These are phyloP conservation scores for Penicillium verrucosum DNA, from an alignment of 2,329 filamentous ascomycete genomes.

Conservation along the genomic window DNA sequence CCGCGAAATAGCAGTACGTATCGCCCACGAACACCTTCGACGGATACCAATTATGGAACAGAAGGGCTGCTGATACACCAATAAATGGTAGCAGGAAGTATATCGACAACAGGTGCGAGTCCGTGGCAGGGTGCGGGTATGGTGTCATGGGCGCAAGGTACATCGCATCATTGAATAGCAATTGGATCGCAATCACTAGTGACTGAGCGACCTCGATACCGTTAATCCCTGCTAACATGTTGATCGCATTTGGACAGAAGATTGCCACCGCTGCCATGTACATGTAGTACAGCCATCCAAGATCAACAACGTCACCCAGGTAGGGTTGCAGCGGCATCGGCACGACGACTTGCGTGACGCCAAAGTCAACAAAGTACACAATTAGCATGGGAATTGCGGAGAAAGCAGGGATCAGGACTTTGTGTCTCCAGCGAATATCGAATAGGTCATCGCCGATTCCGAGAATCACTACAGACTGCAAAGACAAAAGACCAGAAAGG, in stretches of 20 bases:
- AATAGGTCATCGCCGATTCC: conserved; percentile 95
- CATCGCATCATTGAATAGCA: conserved; percentile 81
- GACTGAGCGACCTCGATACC: conserved; percentile 96
- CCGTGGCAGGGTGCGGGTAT: conserved; percentile 88
- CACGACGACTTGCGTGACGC: conserved; percentile 91
- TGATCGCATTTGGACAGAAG: conserved; percentile 98
- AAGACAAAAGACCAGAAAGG: conserved; percentile 85
- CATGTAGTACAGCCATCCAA: conserved; percentile 80
- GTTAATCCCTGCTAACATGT: conserved; percentile 99
- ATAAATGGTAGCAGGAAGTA: conserved; percentile 94
- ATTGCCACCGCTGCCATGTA: conserved; percentile 98
- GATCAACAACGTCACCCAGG: conserved; percentile 78
- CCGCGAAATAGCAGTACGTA: conserved; percentile 99
- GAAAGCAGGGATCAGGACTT: conserved; percentile 95
- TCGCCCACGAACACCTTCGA: conserved; percentile 94
- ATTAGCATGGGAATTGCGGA: conserved; percentile 90
- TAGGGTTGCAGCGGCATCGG: conserved; percentile 81
- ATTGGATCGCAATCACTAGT: conserved; percentile 78
- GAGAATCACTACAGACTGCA: conserved; percentile 85
- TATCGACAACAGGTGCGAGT: conserved; percentile 92
- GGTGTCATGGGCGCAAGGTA: conserved; percentile 73
- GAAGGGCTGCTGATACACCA: conserved; percentile 81
- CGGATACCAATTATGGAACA: conserved; percentile 93
- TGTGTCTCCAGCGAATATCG: conserved; percentile 98
- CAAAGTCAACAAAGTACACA: conserved; percentile 98